These are phyloP conservation scores for Endoconidiophora polonica DNA, from an alignment of 2,329 filamentous ascomycete genomes.

Conservation along the genomic window DNA sequence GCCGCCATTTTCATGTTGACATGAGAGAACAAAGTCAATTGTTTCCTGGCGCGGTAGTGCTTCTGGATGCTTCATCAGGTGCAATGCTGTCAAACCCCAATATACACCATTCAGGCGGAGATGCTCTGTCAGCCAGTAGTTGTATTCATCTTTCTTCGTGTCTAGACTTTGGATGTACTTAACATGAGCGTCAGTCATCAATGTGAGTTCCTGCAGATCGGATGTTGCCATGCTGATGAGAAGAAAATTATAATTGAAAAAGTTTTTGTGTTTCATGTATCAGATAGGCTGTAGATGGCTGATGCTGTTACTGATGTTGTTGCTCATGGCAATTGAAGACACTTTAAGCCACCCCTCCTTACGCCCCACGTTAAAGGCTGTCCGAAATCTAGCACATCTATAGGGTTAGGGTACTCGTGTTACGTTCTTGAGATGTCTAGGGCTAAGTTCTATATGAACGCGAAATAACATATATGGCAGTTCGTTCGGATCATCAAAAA, in stretches of 20 bases:
- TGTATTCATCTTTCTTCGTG: conserved; percentile 79
- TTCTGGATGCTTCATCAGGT: conserved; percentile 66
- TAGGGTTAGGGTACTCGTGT: too few species aligned
- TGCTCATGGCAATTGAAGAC: too few species aligned
- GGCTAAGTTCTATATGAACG: too few species aligned
- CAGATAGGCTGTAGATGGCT: too few species aligned
- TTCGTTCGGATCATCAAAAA: too few species aligned
- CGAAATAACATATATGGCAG: too few species aligned
- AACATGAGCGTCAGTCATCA: conserved; percentile 51
- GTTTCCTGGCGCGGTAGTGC: conserved; percentile 66
- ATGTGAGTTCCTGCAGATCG: conserved; percentile 24
- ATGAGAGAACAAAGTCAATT: conserved; percentile 89
- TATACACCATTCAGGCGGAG: conserved; percentile 90
- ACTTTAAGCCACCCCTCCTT: too few species aligned
- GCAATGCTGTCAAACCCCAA: conserved; percentile 82
- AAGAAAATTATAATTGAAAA: background rate
- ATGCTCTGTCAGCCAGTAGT: conserved; percentile 97
- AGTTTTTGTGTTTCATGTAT: background rate
- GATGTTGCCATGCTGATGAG: conserved; percentile 1
- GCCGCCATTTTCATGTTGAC: conserved; percentile 72
- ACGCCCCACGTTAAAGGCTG: too few species aligned
- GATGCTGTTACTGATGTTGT: too few species aligned
- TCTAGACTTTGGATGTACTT: conserved; percentile 87
- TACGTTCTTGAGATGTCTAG: too few species aligned
- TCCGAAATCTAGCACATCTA: too few species aligned